phyloP scores from a whole-genome alignment of 805 yeast species.

The Blastobotrys attinorum region DNA sequence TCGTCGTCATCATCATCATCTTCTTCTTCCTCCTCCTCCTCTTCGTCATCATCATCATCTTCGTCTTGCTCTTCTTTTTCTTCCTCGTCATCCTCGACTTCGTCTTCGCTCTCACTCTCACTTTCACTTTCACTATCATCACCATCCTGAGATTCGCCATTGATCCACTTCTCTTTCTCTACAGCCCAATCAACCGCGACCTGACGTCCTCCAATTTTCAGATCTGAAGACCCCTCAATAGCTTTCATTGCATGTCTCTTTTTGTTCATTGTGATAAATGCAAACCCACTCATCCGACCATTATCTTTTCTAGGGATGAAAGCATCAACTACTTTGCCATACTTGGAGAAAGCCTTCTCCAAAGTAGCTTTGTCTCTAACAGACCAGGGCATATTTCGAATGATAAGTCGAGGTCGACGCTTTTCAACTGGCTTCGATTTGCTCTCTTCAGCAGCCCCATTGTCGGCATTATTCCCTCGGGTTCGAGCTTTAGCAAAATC shows the following conservation, averaged over 20 bases:
- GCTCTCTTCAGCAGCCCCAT: slow-evolving; percentile 13
- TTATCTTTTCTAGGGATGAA: slow-evolving; percentile 81
- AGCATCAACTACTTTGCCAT: slow-evolving; percentile 83
- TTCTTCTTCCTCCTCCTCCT: slow-evolving; percentile 26
- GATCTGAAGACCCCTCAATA: slow-evolving; percentile 61
- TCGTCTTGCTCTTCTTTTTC: slow-evolving; percentile 26
- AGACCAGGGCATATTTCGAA: slow-evolving; percentile 95
- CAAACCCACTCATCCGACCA: slow-evolving; percentile 91
- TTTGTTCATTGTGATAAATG: slow-evolving; percentile 84
- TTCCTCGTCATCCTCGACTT: slow-evolving; percentile 33
- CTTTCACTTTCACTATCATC: slow-evolving; percentile 16
- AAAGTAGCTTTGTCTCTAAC: slow-evolving; percentile 69
- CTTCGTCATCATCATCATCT: slow-evolving; percentile 24
- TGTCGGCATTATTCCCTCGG: slow-evolving; percentile 34
- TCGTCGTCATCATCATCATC: slow-evolving; percentile 33
- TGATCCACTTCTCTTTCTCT: slow-evolving; percentile 79
- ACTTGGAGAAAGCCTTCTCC: slow-evolving; percentile 60
- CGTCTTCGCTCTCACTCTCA: slow-evolving; percentile 6
- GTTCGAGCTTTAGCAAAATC: slow-evolving; percentile 92
- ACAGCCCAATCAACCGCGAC: slow-evolving; percentile 94
- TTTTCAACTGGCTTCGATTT: slow-evolving; percentile 42
- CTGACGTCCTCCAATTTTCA: slow-evolving; percentile 80
- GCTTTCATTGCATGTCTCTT: slow-evolving; percentile 72
- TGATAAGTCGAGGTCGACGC: slow-evolving; percentile 77
- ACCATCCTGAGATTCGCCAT: slow-evolving; percentile 35